Base-by-base conservation (phyloP, 148 eudicot species). In the Polygonum maritimum region DNA sequence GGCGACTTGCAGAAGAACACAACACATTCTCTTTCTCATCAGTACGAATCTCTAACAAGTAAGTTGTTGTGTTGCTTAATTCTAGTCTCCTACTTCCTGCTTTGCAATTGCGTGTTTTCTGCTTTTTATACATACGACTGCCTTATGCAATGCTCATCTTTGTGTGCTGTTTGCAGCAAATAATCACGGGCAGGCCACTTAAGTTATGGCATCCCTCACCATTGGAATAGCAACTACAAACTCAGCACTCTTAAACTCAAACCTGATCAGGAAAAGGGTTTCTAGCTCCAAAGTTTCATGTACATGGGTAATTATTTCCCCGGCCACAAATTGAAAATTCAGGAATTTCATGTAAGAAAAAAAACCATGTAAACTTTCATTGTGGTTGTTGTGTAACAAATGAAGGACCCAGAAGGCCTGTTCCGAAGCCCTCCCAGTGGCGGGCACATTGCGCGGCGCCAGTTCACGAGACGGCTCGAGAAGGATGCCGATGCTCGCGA, bases 391-490 rank as follows among this genome's bases (percentile, higher is more conserved):
- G 47, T 84, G 80, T 40, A 40, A 40, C 49, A 48, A 87, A 82
- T 78, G 84, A 81, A 95, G 97, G 97, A 95, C 78, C 99, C 99
- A 21, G 96, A 95, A 75, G 97, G 99, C 7, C 8, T 95, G 35
- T 81, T 90, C 82, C 83, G 75, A 13, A 82, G 88, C 5, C 91
- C 96, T 3, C 84, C 89, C 8, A 80, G 82, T 79, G 39, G 84
- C 16, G 99, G 97, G 7, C 99, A 92, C 78, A 63, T 92, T 63
- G 87, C 89, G 10, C 83, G 85, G 65, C 77, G 87, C 2, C 91
- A 95, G 77, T 92, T 92, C 81, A 79, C 84, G 81, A 81, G 73
- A 36, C 85, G 85, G 1, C 75, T 92, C 18, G 94, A 95, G 75
- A 89, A 81, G 75, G 99, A 95, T 49, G 77, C 89, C 7, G 94